These are phyloP conservation scores for Fusarium sp. DNA, from an alignment of 2,329 filamentous ascomycete species.

Conservation along the genomic window DNA sequence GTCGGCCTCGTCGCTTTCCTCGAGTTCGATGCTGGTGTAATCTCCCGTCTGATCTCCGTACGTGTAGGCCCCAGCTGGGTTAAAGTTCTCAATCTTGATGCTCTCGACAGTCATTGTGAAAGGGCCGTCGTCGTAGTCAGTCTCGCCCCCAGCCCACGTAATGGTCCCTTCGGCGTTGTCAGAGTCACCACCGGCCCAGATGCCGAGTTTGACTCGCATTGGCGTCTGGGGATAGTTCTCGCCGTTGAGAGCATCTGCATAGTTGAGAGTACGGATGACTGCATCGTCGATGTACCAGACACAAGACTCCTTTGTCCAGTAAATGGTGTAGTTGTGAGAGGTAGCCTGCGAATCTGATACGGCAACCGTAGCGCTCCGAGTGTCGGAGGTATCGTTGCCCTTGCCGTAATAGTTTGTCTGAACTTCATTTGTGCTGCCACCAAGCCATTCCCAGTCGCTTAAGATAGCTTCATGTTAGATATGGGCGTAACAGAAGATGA, in stretches of 20 bases:
- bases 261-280: conserved; percentile 49
- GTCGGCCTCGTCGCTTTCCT: conserved; percentile 25
- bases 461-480: not conserved
- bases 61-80: conserved; percentile 53
- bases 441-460: conserved; percentile 84
- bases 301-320: conserved; percentile 74
- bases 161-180: conserved; percentile 71
- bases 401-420: conserved; percentile 87
- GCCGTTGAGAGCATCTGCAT: conserved; percentile 63
- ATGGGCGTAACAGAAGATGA: not conserved
- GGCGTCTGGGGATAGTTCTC: conserved; percentile 78
- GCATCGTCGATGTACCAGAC: conserved; percentile 72
- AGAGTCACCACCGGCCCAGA: conserved; percentile 63
- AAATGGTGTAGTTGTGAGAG: conserved; percentile 75
- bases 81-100: conserved; percentile 62
- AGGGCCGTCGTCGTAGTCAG: conserved; percentile 59
- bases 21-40: conserved; percentile 45
- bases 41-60: conserved; percentile 47
- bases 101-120: conserved; percentile 71
- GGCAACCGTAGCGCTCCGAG: conserved; percentile 24
- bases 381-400: conserved; percentile 70
- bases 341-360: conserved; percentile 53
- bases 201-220: conserved; percentile 76
- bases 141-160: conserved; percentile 76
- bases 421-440: conserved; percentile 73